Evolutionary conservation across 179 eudicot species (phyloP).

Genomic region (Corrigiola litoralis): DNA sequence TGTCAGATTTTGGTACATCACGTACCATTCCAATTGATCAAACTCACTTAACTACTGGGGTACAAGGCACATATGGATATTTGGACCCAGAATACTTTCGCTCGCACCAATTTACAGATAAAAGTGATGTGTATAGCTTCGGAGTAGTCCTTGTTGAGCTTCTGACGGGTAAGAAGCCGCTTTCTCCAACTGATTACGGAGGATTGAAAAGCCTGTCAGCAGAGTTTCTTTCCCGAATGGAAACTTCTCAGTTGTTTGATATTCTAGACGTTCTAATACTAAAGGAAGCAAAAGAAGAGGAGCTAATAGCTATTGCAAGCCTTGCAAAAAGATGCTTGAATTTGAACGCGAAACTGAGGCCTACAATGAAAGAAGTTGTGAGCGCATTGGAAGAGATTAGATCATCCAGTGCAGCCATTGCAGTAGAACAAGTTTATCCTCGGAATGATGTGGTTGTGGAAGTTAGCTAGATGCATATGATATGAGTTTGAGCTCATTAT

Average conservation of each 20-base stretch:
- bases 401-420: not conserved
- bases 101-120: constrained; percentile 21
- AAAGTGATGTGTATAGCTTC: constrained; percentile 25
- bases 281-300: constrained; percentile 14
- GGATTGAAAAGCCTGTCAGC: constrained; percentile 15
- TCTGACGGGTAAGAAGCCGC: constrained; percentile 13
- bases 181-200: constrained; percentile 1
- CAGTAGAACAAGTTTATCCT: not conserved
- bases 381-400: constrained; percentile 16
- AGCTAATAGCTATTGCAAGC: not conserved
- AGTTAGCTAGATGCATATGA: not conserved
- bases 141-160: constrained; percentile 24
- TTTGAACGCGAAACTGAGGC: constrained; percentile 13
- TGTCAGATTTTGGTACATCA: constrained; percentile 23
- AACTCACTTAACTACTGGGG: constrained; percentile 19
- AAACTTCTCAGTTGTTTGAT: not conserved
- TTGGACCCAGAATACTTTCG: constrained; percentile 23
- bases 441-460: not conserved
- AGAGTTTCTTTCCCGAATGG: constrained; percentile 9
- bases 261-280: constrained; percentile 12
- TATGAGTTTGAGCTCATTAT: not conserved
- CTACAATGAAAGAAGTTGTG: constrained; percentile 23
- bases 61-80: constrained; percentile 22
- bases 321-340: constrained; percentile 22
- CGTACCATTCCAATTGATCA: constrained; percentile 19